Evolutionary conservation across 2,329 filamentous ascomycete species (phyloP).

Genomic region (Penicillium sclerotigenum): DNA sequence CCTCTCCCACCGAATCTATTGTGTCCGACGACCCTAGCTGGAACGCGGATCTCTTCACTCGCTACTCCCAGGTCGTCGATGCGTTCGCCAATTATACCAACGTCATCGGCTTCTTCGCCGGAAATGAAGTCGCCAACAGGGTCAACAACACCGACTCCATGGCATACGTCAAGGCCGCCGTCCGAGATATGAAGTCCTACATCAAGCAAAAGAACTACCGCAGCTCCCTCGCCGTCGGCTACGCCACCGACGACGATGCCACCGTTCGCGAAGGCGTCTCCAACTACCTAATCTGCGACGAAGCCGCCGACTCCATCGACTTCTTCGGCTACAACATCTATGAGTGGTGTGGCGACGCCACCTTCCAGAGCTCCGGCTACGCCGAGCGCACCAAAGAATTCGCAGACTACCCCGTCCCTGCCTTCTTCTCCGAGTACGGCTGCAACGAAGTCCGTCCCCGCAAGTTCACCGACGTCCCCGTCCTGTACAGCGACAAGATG

Average conservation of each 20-base stretch:
- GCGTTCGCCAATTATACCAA: constrained; percentile 79
- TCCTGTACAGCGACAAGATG: constrained; percentile 80
- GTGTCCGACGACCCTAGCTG: constrained; percentile 75
- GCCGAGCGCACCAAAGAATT: constrained; percentile 82
- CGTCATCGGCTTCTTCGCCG: constrained; percentile 94
- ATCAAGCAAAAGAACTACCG: constrained; percentile 78
- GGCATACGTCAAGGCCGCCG: constrained; percentile 94
- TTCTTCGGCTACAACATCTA: constrained; percentile 99
- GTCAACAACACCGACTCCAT: constrained; percentile 84
- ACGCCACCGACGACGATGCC: constrained; percentile 90
- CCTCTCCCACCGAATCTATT: constrained; percentile 78
- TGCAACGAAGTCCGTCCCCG: constrained; percentile 76
- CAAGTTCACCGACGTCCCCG: constrained; percentile 78
- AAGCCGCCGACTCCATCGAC: constrained; percentile 67
- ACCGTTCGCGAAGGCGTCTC: constrained; percentile 78
- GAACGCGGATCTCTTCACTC: constrained; percentile 72
- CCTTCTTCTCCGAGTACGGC: constrained; percentile 98
- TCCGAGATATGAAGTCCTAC: constrained; percentile 93
- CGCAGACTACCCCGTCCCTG: constrained; percentile 80
- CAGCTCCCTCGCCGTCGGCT: constrained; percentile 75
- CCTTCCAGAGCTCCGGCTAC: constrained; percentile 74
- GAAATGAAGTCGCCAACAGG: constrained; percentile 93
- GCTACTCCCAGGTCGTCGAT: constrained; percentile 83
- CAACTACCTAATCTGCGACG: constrained; percentile 91
- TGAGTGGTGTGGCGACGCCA: constrained; percentile 92